Evolutionary conservation across 805 yeast species (phyloP).

Genomic region (Barnettozyma californica): DNA sequence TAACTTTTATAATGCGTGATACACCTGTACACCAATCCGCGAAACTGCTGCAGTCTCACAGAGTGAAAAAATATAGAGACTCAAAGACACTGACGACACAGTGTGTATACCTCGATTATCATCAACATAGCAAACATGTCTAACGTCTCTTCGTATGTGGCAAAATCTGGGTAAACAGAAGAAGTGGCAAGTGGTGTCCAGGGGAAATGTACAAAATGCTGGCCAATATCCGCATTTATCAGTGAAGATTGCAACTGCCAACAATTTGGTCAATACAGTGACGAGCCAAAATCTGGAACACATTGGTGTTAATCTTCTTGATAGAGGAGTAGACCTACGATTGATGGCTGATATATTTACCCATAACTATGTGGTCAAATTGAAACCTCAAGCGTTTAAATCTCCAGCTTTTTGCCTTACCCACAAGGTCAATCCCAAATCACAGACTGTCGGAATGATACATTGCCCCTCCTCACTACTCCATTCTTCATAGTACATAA

Average conservation of each 20-base stretch:
- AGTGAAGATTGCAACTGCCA: background rate
- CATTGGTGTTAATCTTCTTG: background rate
- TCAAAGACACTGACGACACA: background rate
- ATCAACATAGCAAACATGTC: constrained; percentile 21
- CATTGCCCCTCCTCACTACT: background rate
- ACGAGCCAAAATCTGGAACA: background rate
- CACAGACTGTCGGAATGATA: no score
- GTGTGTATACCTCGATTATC: background rate
- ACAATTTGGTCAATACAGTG: background rate
- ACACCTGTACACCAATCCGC: background rate
- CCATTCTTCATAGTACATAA: background rate
- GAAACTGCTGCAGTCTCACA: background rate
- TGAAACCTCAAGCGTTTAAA: no score
- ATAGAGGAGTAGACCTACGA: no score
- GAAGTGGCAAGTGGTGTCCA: background rate
- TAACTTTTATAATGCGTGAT: no score
- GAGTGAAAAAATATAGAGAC: constrained; percentile 1
- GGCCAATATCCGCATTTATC: background rate
- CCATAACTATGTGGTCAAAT: no score
- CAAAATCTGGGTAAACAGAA: background rate
- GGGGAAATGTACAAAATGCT: background rate
- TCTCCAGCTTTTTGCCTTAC: no score
- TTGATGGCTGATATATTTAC: no score
- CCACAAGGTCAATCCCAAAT: no score
- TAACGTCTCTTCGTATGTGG: constrained; percentile 28